Evolutionary conservation across 2,329 filamentous ascomycete genomes (phyloP).

Genomic region (Ophiostoma perfectum): DNA sequence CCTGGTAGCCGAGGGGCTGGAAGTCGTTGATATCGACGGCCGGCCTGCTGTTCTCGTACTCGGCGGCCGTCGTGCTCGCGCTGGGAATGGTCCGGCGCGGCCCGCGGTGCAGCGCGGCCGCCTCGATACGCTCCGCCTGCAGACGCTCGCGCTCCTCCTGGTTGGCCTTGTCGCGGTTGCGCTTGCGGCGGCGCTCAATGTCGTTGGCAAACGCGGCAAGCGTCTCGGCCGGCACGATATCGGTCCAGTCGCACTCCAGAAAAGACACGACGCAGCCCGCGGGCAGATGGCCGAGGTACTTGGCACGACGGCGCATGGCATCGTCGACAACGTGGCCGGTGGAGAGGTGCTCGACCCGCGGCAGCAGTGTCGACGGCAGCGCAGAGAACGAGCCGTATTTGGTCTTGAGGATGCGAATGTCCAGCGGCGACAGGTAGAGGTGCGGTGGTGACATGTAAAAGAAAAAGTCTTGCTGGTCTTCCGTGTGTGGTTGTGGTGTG

Average conservation of each 20-base stretch:
- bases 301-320: constrained; percentile 72
- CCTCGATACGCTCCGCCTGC: constrained; percentile 74
- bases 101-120: constrained; percentile 46
- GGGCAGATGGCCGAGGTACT: constrained; percentile 81
- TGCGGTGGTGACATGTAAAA: constrained; percentile 87
- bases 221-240: constrained; percentile 70
- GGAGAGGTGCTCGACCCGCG: constrained; percentile 82
- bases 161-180: constrained; percentile 74
- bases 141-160: constrained; percentile 81
- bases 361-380: constrained; percentile 81
- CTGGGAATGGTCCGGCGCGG: constrained; percentile 12
- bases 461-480: constrained; percentile 56
- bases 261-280: constrained; percentile 89
- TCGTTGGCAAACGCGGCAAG: constrained; percentile 72
- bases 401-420: constrained; percentile 86
- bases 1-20: constrained; percentile 50
- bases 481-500: constrained; percentile 24
- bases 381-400: constrained; percentile 77
- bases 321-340: constrained; percentile 86
- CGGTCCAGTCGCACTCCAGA: constrained; percentile 91
- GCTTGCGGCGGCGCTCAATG: constrained; percentile 68
- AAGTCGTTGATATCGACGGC: constrained; percentile 57
- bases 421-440: constrained; percentile 81
- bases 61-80: constrained; percentile 2
- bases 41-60: not conserved